Conservation (phyloP, 345 rosid genomes). For the Lenwebbia sp. region DNA sequence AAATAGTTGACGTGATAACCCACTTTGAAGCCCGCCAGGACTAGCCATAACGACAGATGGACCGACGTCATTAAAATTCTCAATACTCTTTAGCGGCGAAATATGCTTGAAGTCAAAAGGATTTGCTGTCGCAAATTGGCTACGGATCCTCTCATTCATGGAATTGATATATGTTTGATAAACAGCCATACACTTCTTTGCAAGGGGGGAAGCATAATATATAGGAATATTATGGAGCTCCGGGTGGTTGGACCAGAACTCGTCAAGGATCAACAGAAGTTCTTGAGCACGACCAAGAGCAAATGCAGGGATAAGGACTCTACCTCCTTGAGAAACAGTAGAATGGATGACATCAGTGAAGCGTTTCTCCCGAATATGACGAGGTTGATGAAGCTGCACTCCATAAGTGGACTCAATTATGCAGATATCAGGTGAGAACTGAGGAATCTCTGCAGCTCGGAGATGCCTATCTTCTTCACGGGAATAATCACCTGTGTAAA, state of each 20-base stretch:
- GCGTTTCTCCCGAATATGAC: conserved; percentile 82
- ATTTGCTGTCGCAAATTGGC: conserved; percentile 84
- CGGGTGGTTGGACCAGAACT: conserved; percentile 82
- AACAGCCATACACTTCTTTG: conserved; percentile 91
- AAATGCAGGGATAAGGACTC: conserved; percentile 77
- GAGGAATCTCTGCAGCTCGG: conserved; percentile 91
- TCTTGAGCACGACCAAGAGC: conserved; percentile 88
- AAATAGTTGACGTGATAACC: conserved; percentile 80
- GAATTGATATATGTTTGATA: conserved; percentile 93
- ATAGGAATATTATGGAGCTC: conserved; percentile 88
- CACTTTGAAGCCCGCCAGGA: conserved; percentile 90
- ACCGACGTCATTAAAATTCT: conserved; percentile 76
- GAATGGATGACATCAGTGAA: conserved; percentile 91
- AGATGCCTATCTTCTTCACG: conserved; percentile 95
- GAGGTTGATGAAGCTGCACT: conserved; percentile 92
- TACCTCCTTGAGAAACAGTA: conserved; percentile 81
- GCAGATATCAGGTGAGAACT: conserved; percentile 94
- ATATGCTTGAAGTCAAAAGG: conserved; percentile 94
- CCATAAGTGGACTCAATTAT: conserved; percentile 93
- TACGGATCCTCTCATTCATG: conserved; percentile 89
- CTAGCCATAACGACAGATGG: conserved; percentile 96
- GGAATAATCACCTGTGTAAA: conserved; percentile 93
- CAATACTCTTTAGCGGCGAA: conserved; percentile 70
- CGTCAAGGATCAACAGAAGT: conserved; percentile 76
- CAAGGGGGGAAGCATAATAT: conserved; percentile 93